Evolutionary conservation across 441 rosid species (phyloP).

Genomic region (Syzygium syzygioides): DNA sequence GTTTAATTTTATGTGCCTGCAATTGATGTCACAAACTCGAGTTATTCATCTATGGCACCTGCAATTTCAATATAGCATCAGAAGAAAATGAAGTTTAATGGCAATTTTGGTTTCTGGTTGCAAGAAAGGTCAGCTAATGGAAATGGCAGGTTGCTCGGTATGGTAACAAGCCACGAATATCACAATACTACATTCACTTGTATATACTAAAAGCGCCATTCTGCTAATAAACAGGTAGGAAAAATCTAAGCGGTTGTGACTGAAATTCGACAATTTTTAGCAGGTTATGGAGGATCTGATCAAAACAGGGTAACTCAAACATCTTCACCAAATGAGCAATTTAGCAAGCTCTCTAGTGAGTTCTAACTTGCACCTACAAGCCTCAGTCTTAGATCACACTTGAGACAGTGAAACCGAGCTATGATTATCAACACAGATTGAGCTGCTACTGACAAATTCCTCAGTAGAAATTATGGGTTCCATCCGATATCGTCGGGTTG

Average conservation of each 20-base stretch:
- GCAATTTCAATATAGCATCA: background rate
- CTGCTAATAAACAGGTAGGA: background rate
- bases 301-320: background rate
- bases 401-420: background rate
- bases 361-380: background rate
- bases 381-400: background rate
- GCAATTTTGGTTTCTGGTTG: background rate
- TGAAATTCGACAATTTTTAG: no score
- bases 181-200: background rate
- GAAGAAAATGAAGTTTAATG: background rate
- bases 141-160: background rate
- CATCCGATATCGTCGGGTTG: rapidly evolving
- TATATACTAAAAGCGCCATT: background rate
- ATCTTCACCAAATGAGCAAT: background rate
- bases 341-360: background rate
- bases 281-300: background rate
- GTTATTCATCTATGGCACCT: background rate
- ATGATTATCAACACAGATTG: background rate
- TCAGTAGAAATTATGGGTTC: background rate
- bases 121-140: background rate
- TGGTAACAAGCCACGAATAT: background rate
- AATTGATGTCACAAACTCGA: background rate
- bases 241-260: background rate
- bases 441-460: background rate
- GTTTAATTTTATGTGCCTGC: background rate